A percentile compares a stretch with the other conserved stretches of the same genome.
phyloP scores from a whole-genome alignment of 2,329 filamentous ascomycete genomes.

The Ustulina deusta region DNA sequence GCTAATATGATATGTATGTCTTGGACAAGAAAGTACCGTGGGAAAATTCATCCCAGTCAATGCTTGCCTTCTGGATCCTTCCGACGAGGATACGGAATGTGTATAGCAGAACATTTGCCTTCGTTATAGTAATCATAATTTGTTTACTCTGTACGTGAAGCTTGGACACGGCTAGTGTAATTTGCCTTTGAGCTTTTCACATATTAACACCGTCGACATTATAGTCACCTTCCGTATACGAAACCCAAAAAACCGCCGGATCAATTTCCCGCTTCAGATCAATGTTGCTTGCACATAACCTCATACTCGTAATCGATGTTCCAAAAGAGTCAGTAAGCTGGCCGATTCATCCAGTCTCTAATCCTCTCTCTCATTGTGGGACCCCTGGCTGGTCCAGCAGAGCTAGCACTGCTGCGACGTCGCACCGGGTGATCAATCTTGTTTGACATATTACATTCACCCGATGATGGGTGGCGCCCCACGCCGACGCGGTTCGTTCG shows the following conservation, averaged over 20 bases:
- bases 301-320: neutral
- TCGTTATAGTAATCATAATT: slow-evolving; percentile 1
- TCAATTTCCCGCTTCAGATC: slow-evolving; percentile 7
- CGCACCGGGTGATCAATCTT: slow-evolving; percentile 46
- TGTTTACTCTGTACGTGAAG: neutral
- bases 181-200: neutral
- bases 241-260: neutral
- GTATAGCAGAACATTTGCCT: neutral
- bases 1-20: neutral
- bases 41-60: neutral
- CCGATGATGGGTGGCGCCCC: slow-evolving; percentile 46
- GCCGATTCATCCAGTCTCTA: slow-evolving; percentile 48
- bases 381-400: slow-evolving; percentile 31
- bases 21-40: neutral
- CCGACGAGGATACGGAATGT: neutral
- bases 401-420: slow-evolving; percentile 46
- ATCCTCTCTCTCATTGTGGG: slow-evolving; percentile 47
- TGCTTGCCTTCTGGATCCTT: neutral
- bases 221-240: neutral
- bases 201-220: neutral
- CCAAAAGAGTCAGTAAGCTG: slow-evolving; percentile 43
- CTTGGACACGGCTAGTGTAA: neutral
- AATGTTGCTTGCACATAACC: neutral
- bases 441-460: slow-evolving; percentile 47
- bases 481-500: slow-evolving; percentile 49